phyloP scores from a whole-genome alignment of 257 asterid species.

The Lycium barbarum region DNA sequence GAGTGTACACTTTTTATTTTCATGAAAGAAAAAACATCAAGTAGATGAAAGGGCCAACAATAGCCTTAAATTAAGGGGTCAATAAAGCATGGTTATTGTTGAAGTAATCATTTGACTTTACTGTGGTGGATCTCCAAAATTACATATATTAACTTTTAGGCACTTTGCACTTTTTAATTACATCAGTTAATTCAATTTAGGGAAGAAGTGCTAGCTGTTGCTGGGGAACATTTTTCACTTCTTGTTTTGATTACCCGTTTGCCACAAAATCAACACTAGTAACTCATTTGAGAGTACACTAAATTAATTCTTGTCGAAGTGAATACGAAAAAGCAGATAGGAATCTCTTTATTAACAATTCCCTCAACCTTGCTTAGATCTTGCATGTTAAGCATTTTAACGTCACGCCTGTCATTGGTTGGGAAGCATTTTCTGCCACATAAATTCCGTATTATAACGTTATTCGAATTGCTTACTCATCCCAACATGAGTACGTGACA shows the following conservation, averaged over 20 bases:
- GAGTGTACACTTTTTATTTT: background rate
- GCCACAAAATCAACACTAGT: background rate
- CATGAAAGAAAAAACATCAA: background rate
- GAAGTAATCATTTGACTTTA: background rate
- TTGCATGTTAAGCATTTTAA: too few relatives aligned
- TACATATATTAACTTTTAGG: background rate
- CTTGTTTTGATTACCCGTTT: background rate
- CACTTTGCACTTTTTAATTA: background rate
- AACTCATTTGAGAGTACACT: background rate
- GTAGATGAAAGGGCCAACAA: constrained; percentile 31
- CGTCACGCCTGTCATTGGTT: too few relatives aligned
- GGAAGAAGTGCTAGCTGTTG: background rate
- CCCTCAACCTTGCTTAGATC: too few relatives aligned
- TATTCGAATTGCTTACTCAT: too few relatives aligned
- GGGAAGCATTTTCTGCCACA: too few relatives aligned
- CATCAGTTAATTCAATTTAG: background rate
- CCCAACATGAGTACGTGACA: too few relatives aligned
- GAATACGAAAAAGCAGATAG: too few relatives aligned
- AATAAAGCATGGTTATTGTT: background rate
- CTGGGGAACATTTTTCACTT: background rate
- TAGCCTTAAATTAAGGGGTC: constrained; percentile 32
- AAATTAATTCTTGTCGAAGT: too few relatives aligned
- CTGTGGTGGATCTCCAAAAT: background rate
- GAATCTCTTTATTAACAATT: too few relatives aligned
- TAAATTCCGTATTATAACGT: too few relatives aligned